These are phyloP conservation scores for Agrocybe praecox DNA, from an alignment of 768 basidiomycete species.

Conservation along the genomic window DNA sequence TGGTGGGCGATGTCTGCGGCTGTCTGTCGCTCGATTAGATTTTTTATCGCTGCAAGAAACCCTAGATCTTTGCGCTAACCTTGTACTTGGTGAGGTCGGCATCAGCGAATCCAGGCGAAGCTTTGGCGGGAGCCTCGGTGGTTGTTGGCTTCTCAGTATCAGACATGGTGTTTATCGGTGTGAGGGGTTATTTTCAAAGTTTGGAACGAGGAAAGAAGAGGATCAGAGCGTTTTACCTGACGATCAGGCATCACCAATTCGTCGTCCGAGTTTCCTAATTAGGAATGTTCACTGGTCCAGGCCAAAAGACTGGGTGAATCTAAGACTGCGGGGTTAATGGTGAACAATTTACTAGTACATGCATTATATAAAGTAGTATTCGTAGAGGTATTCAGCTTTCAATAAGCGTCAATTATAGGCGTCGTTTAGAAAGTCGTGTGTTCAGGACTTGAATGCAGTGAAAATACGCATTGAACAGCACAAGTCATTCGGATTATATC, in stretches of 20 bases:
- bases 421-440: too few relatives aligned
- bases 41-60: conserved; percentile 18
- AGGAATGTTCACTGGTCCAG: conserved; percentile 14
- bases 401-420: background rate
- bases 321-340: background rate
- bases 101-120: conserved; percentile 59
- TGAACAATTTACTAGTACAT: background rate
- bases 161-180: conserved; percentile 48
- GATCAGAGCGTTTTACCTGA: conserved; percentile 3
- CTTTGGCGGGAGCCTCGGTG: conserved; percentile 41
- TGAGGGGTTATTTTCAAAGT: conserved; percentile 2
- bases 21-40: conserved; percentile 49
- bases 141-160: conserved; percentile 54
- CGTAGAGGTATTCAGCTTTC: background rate
- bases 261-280: conserved; percentile 22
- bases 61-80: conserved; percentile 40
- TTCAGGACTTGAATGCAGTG: conserved; percentile 47
- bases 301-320: background rate
- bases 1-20: conserved; percentile 89
- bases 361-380: conserved; percentile 6
- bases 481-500: conserved; percentile 30
- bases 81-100: conserved; percentile 88
- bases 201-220: conserved; percentile 5
- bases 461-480: conserved; percentile 60
- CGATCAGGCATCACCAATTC: conserved; percentile 5